phyloP scores from a whole-genome alignment of 202 grass and related monocot genomes.

The Bolboschoenoplectus hybrid region DNA sequence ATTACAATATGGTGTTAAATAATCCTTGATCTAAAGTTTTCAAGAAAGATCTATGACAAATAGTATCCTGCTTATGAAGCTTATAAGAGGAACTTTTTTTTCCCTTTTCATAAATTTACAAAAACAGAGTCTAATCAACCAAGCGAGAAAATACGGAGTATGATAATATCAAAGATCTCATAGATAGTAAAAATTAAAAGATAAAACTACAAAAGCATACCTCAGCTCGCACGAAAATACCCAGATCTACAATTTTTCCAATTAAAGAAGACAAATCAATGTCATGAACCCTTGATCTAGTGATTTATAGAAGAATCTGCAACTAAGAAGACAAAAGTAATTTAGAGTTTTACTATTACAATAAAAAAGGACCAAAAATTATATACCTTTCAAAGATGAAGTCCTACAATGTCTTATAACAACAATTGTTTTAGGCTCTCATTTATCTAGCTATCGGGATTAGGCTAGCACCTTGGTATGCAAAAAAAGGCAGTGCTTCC shows the following conservation, averaged over 20 bases:
- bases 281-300: background rate
- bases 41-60: background rate
- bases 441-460: background rate
- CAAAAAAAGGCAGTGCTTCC: background rate
- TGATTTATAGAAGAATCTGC: background rate
- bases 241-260: conserved; percentile 1
- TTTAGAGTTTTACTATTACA: background rate
- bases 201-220: background rate
- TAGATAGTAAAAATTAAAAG: conserved; percentile 3
- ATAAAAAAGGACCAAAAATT: background rate
- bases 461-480: background rate
- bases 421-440: background rate
- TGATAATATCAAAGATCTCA: background rate
- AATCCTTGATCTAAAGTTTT: background rate
- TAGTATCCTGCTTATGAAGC: background rate
- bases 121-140: background rate
- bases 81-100: background rate
- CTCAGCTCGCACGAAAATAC: background rate
- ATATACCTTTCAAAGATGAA: background rate
- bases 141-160: background rate
- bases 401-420: background rate
- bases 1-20: background rate
- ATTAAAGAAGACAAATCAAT: background rate
- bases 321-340: background rate
- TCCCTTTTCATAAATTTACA: background rate